phyloP scores from a whole-genome alignment of 2,329 filamentous ascomycete species.

The Beauveria pseudobassiana region DNA sequence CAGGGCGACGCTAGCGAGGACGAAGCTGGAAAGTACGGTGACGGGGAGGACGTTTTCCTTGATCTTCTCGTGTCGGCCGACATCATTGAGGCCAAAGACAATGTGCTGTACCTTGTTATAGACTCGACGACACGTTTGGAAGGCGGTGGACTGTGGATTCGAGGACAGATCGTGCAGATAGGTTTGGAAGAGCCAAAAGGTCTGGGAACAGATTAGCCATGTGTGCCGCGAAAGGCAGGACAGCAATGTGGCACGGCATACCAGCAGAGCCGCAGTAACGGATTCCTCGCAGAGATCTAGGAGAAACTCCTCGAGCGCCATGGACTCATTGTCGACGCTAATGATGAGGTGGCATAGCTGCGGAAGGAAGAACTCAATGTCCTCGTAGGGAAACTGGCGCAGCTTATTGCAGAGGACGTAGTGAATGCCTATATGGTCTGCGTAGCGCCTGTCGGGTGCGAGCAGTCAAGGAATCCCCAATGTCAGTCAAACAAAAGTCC shows the following conservation, averaged over 20 bases:
- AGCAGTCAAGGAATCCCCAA: conserved; percentile 15
- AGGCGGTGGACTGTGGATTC: conserved; percentile 68
- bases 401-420: conserved; percentile 85
- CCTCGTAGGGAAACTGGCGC: conserved; percentile 81
- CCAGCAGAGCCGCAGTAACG: conserved; percentile 74
- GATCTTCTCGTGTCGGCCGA: conserved; percentile 63
- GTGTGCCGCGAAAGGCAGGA: not conserved
- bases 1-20: conserved; percentile 67
- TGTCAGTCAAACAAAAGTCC: not conserved
- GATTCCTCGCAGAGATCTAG: conserved; percentile 82
- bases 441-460: conserved; percentile 59
- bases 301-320: conserved; percentile 83
- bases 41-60: conserved; percentile 76
- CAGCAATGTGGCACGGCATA: conserved; percentile 29
- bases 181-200: conserved; percentile 85
- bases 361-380: conserved; percentile 87
- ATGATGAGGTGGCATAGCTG: conserved; percentile 84
- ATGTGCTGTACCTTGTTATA: conserved; percentile 88
- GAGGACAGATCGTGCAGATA: conserved; percentile 74
- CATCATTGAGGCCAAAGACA: conserved; percentile 70
- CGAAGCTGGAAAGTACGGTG: conserved; percentile 72
- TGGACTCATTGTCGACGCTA: conserved; percentile 83
- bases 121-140: conserved; percentile 74
- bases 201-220: conserved; percentile 40
- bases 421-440: conserved; percentile 83